Conservation (phyloP, 495 filamentous ascomycete genomes). For the Penicillium maclennaniae region DNA sequence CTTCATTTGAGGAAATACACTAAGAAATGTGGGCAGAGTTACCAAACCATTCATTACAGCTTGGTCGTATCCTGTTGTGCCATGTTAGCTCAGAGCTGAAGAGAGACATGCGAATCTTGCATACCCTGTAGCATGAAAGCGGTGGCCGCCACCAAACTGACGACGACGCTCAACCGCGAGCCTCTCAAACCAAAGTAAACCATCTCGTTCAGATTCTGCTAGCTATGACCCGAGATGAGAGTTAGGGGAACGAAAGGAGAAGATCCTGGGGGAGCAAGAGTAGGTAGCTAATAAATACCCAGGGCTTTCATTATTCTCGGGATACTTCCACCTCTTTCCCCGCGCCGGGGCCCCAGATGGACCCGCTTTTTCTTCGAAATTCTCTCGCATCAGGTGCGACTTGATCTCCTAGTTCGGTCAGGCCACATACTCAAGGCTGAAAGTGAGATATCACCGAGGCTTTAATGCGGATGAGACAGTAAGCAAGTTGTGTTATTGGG, state of each 20-base stretch:
- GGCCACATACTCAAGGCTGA: neutral
- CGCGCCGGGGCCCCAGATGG: neutral
- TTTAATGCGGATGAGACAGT: neutral
- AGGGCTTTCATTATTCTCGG: neutral
- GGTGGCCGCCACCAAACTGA: constrained; percentile 16
- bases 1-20: constrained; percentile 39
- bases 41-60: constrained; percentile 36
- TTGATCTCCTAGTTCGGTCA: neutral
- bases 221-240: too few species aligned
- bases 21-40: constrained; percentile 30
- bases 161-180: neutral
- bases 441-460: neutral
- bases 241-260: neutral
- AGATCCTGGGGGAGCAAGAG: neutral
- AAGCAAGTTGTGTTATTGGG: neutral
- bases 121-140: constrained; percentile 41
- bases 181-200: neutral
- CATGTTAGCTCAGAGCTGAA: neutral
- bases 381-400: neutral
- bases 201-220: neutral
- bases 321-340: neutral
- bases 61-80: constrained; percentile 34
- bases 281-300: neutral
- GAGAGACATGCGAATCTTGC: neutral
- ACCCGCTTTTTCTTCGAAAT: neutral